Evolutionary conservation across 768 basidiomycete genomes (phyloP).

Genomic region (Amanita polypyramis): DNA sequence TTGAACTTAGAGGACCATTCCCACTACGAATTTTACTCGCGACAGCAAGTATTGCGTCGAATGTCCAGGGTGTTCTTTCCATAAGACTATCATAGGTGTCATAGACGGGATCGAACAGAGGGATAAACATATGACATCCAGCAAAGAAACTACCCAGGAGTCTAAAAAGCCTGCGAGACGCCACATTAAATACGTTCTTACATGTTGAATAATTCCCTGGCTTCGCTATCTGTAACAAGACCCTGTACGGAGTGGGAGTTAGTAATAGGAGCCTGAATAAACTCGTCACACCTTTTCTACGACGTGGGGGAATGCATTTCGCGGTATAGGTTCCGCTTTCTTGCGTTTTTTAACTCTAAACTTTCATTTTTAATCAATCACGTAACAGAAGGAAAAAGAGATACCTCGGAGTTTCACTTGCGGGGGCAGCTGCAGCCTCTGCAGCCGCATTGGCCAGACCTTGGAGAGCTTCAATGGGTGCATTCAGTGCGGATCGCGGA

Average conservation of each 20-base stretch:
- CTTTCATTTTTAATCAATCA: conserved; percentile 5
- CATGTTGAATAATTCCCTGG: conserved; percentile 88
- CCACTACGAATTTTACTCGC: conserved; percentile 89
- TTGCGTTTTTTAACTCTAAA: conserved; percentile 75
- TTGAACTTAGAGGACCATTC: conserved; percentile 72
- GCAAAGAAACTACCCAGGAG: conserved; percentile 73
- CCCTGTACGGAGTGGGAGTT: conserved; percentile 34
- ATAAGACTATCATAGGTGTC: conserved; percentile 89
- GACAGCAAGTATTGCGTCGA: conserved; percentile 87
- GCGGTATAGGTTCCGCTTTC: conserved; percentile 71
- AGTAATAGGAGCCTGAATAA: conserved; percentile 1
- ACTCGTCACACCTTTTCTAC: conserved; percentile 59
- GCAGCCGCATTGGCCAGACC: conserved; percentile 93
- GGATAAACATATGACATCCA: conserved; percentile 94
- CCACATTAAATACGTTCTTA: conserved; percentile 28
- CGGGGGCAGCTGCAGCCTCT: conserved; percentile 79
- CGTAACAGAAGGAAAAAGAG: conserved; percentile 9
- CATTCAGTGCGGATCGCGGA: conserved; percentile 74
- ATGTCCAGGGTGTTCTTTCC: conserved; percentile 93
- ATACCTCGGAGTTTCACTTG: conserved; percentile 52
- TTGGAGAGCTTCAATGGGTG: conserved; percentile 91
- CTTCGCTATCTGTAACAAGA: conserved; percentile 77
- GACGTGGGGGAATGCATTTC: conserved; percentile 82
- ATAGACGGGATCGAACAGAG: conserved; percentile 85
- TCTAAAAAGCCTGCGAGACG: conserved; percentile 20